A percentile compares a stretch with the other conserved stretches of the same genome.
These are phyloP conservation scores for Zalerion maritima DNA, from an alignment of 495 filamentous ascomycete species.

Conservation along the genomic window DNA sequence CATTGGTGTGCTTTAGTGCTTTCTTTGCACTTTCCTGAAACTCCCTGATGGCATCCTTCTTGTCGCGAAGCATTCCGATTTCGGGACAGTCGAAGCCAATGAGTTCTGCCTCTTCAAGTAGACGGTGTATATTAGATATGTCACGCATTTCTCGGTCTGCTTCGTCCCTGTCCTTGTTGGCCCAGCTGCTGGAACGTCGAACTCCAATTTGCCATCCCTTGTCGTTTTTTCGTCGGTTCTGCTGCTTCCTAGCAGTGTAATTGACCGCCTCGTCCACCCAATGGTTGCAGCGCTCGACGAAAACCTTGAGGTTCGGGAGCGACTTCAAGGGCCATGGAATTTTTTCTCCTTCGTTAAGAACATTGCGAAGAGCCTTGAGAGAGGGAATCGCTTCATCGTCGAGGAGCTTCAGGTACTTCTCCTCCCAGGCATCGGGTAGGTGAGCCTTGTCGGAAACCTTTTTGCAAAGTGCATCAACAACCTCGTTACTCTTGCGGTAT, in stretches of 20 bases:
- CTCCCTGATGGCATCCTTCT: constrained; percentile 69
- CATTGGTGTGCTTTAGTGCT: constrained; percentile 46
- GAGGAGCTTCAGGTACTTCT: constrained; percentile 74
- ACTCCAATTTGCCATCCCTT: constrained; percentile 65
- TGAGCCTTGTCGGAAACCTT: constrained; percentile 77
- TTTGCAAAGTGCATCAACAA: constrained; percentile 46
- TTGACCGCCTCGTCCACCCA: constrained; percentile 97
- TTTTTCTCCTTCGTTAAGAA: constrained; percentile 89
- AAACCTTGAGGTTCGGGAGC: constrained; percentile 65
- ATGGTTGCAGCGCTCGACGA: constrained; percentile 90
- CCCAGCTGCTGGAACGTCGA: constrained; percentile 51
- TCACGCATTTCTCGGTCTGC: constrained; percentile 78
- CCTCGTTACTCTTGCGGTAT: constrained; percentile 63
- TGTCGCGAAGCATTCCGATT: constrained; percentile 74
- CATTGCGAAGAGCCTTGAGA: constrained; percentile 68
- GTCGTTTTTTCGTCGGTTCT: constrained; percentile 94
- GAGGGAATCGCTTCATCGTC: constrained; percentile 71
- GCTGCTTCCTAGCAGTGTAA: constrained; percentile 95
- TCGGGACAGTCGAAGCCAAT: constrained; percentile 92
- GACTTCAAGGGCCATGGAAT: constrained; percentile 87
- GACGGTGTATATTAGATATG: constrained; percentile 73
- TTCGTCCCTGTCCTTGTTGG: constrained; percentile 64
- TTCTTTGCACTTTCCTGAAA: constrained; percentile 67
- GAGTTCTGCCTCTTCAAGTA: constrained; percentile 72
- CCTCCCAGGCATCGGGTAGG: constrained; percentile 76